Percentiles rank a stretch among this genome's conserved stretches.
phyloP scores from a whole-genome alignment of 2,329 filamentous ascomycete species.

The Drechslera avenae region DNA sequence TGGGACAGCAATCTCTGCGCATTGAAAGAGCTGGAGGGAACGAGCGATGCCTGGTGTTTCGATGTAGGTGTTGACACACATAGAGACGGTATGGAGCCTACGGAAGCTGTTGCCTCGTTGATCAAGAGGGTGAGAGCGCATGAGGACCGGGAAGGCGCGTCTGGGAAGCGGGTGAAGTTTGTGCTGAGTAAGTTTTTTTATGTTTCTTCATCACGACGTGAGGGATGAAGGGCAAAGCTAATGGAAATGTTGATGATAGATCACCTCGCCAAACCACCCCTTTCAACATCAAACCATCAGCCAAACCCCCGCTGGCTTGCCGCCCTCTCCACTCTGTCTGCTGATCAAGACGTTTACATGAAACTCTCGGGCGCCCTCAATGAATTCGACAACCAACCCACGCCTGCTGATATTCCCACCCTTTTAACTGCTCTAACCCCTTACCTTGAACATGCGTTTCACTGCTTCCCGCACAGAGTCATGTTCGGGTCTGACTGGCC shows the following conservation, averaged over 20 bases:
- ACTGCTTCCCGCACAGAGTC: conserved; percentile 71
- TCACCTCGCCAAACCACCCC: conserved; percentile 87
- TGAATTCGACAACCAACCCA: conserved; percentile 64
- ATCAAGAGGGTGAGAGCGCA: conserved; percentile 51
- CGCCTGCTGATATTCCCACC: conserved; percentile 9
- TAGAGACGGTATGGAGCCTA: conserved; percentile 70
- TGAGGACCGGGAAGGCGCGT: conserved; percentile 56
- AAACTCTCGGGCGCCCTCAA: conserved; percentile 89
- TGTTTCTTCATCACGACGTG: neutral
- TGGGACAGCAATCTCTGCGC: conserved; percentile 1
- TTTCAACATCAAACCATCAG: conserved; percentile 58
- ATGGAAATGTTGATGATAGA: conserved; percentile 58
- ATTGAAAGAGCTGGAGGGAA: conserved; percentile 57
- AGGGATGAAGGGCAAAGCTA: neutral
- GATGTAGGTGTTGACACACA: conserved; percentile 85
- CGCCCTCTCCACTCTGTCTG: conserved; percentile 70
- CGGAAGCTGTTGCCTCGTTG: conserved; percentile 46
- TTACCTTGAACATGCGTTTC: conserved; percentile 57
- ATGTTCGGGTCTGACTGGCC: conserved; percentile 98
- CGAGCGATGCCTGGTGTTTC: conserved; percentile 67
- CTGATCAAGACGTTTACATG: conserved; percentile 73
- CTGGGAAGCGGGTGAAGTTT: conserved; percentile 62
- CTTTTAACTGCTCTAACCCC: conserved; percentile 29
- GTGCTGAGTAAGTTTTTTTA: conserved; percentile 67
- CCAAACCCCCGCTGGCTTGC: conserved; percentile 70